Base-by-base conservation (phyloP, 805 yeast species). In the Brettanomyces nanus region DNA sequence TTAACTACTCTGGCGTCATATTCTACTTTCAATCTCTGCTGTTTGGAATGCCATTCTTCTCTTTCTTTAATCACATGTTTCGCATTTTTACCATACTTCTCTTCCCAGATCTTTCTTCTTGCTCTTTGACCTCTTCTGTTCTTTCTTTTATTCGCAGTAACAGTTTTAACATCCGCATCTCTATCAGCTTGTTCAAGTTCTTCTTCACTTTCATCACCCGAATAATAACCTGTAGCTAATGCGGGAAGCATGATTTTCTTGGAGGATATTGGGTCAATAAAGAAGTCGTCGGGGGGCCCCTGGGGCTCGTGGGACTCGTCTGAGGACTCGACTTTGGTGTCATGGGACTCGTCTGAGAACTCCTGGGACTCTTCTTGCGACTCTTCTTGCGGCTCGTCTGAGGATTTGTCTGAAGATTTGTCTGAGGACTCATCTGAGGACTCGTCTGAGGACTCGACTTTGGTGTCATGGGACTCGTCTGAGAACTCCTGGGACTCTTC, bases 81-180 rank as follows among this genome's bases (percentile, higher is more conserved):
- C n/a, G 98, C 98, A 19, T 68, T 64, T 15, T 59, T 58, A 20
- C 97, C 97, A 55, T 69, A 92, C 58, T 92, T 90, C 62, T 73
- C 66, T 55, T 87, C 98, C 97, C 97, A 92, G 37, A 92, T 86
- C 67, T 84, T 82, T 58, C 90, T 92, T 63, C 98, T 78, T 1
- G 97, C 98, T 43, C 97, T 71, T 65, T 92, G 98, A 19, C 98
- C 98, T 59, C 97, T 77, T 63, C 98, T 72, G 59, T 92, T 92
- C 51, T 87, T 86, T 45, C 90, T 73, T 44, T 59, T 62, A 9
- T 44, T 37, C 21, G 72, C 53, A 1, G 79, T 76, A 3, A 69
- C 62, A 33, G 65, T 68, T 40, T 76, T 71, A 5, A 77, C 76
- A 7, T 70, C 65, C 33, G 64, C 56, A 49, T 73, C 79, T 51